phyloP scores from a whole-genome alignment of 2,329 filamentous ascomycete genomes.

The Penicillium sp. region DNA sequence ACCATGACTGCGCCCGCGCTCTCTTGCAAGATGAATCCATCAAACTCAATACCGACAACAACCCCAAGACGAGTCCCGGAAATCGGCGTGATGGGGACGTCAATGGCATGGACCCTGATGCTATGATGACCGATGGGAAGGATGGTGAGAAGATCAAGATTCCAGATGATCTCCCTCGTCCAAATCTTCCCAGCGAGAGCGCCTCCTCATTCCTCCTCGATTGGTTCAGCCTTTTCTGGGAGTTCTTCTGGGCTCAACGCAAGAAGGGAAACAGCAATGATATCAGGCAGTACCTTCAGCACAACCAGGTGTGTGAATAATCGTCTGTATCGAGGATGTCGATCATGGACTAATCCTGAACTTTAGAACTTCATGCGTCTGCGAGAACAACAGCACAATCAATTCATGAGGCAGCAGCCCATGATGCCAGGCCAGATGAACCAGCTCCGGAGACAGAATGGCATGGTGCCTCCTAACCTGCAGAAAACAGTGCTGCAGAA shows the following conservation, averaged over 20 bases:
- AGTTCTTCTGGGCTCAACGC: conserved; percentile 79
- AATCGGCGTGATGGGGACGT: conserved; percentile 60
- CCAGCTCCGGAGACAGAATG: conserved; percentile 42
- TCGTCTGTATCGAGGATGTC: neutral
- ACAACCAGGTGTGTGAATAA: conserved; percentile 62
- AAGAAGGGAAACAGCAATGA: conserved; percentile 55
- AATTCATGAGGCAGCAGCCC: conserved; percentile 65
- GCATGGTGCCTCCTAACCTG: conserved; percentile 41
- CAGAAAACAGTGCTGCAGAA: conserved; percentile 71
- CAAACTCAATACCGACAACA: conserved; percentile 49
- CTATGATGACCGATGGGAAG: conserved; percentile 76
- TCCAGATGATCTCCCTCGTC: conserved; percentile 66
- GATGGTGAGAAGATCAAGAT: conserved; percentile 65
- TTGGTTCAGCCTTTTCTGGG: conserved; percentile 97
- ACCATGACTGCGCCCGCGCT: conserved; percentile 72
- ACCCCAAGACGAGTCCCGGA: conserved; percentile 60
- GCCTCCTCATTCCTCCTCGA: conserved; percentile 79
- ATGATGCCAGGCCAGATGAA: conserved; percentile 49
- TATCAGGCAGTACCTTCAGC: conserved; percentile 66
- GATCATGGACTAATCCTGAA: conserved; percentile 12
- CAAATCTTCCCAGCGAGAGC: conserved; percentile 51
- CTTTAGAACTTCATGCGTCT: conserved; percentile 56
- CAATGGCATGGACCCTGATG: conserved; percentile 63
- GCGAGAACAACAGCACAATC: conserved; percentile 67
- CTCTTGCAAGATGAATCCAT: conserved; percentile 55